Evolutionary conservation across 2,329 filamentous ascomycete species (phyloP).

Genomic region (Hypoxylon sp.): DNA sequence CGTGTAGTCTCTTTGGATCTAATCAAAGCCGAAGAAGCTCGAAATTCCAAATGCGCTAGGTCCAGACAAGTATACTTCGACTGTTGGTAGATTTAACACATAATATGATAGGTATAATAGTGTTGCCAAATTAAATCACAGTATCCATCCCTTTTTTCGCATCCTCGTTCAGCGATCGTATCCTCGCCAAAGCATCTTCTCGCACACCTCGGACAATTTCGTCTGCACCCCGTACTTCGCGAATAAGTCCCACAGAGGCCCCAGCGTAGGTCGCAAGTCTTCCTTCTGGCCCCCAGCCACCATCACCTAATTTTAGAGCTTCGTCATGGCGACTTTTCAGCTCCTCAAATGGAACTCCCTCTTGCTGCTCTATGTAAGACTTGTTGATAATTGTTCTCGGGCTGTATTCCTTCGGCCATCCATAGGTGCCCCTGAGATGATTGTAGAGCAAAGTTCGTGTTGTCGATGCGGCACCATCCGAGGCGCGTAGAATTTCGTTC

Average conservation of each 20-base stretch:
- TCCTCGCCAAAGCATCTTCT: neutral
- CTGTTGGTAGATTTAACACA: neutral
- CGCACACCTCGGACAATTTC: neutral
- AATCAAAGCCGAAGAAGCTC: neutral
- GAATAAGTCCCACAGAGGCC: conserved; percentile 26
- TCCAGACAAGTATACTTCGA: neutral
- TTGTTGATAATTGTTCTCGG: conserved; percentile 14
- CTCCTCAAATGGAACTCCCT: conserved; percentile 16
- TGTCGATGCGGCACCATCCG: conserved; percentile 59
- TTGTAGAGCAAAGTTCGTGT: conserved; percentile 62
- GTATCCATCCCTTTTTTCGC: neutral
- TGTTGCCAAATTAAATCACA: neutral
- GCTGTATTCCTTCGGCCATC: conserved; percentile 60
- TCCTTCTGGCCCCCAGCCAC: conserved; percentile 7
- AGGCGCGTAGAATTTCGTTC: conserved; percentile 59
- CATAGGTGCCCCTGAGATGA: conserved; percentile 60
- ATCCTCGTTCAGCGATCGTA: neutral
- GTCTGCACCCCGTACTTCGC: conserved; percentile 17
- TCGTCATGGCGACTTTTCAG: conserved; percentile 17
- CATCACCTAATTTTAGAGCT: conserved; percentile 7
- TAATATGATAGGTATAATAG: neutral
- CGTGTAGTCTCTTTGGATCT: neutral
- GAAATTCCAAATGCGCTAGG: neutral
- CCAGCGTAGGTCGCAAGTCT: conserved; percentile 27
- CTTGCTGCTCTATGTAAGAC: neutral